phyloP scores from a whole-genome alignment of 352 stramenopile species.

The Lagenidium giganteum region DNA sequence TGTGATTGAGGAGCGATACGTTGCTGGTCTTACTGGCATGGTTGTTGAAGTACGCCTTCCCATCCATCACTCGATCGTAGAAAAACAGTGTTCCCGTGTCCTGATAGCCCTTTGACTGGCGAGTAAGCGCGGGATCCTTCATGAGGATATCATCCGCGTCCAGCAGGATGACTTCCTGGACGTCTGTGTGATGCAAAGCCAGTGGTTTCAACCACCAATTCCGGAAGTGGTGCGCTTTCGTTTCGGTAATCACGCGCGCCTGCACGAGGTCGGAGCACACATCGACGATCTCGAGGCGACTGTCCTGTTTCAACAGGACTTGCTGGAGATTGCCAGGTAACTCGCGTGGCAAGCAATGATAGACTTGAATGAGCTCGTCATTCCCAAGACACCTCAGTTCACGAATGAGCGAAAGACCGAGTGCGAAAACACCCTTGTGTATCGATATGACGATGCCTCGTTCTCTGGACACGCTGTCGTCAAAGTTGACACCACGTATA shows the following conservation, averaged over 20 bases:
- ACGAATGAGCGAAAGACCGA: conserved; percentile 29
- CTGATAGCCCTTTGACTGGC: conserved; percentile 5
- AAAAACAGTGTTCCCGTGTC: conserved; percentile 11
- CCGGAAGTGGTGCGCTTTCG: conserved; percentile 21
- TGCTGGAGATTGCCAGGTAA: conserved; percentile 6
- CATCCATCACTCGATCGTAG: conserved; percentile 12
- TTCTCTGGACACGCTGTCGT: conserved; percentile 17
- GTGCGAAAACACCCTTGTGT: conserved; percentile 17
- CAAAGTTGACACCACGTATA: conserved; percentile 19
- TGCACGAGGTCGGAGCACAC: conserved; percentile 32
- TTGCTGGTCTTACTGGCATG: too few species aligned
- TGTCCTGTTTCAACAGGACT: conserved; percentile 14
- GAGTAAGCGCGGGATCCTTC: conserved; percentile 22
- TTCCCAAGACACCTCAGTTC: conserved; percentile 22
- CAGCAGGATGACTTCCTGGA: conserved; percentile 43
- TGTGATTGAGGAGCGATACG: background rate
- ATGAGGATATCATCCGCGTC: conserved; percentile 39
- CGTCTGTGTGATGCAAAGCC: conserved; percentile 34
- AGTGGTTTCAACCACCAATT: too few species aligned
- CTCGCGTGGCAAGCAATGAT: conserved; percentile 16
- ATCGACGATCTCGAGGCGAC: conserved; percentile 37
- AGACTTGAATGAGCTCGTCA: conserved; percentile 20
- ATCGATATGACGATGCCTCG: conserved; percentile 29
- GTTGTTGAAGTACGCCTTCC: conserved; percentile 7
- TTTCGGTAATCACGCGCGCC: conserved; percentile 18